Evolutionary conservation across 2,329 filamentous ascomycete species (phyloP), one percentile per base, ranked within the genome.

Genomic region (Bisporella sp.): DNA sequence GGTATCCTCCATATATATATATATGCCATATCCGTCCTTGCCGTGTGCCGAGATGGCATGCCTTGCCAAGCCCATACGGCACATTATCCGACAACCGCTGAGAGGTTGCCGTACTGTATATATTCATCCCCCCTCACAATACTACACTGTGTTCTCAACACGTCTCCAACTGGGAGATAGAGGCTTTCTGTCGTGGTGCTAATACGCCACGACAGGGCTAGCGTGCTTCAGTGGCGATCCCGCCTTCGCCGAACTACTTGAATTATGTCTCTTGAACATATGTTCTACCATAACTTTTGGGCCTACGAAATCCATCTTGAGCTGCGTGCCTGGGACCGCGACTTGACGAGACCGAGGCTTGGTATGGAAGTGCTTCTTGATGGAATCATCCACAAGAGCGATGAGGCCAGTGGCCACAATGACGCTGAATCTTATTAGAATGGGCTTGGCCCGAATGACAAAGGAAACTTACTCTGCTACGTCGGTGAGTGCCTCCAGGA

Each of bases 401-500:
- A 95, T 83, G 59, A 97, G 78, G 29, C 92, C 92, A n/a, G 90
- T 93, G 44, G 90, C 82, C 55, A 97, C 79, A 56, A 97, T 85
- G 57, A 95, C 85, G 67, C 90, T 95, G 58, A 45, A 31, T 4
- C n/a, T 55, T 50, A 46, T 50, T 55, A 48, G 49, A 48, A 29
- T 5, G 4, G n/a, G 41, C 45, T 41, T 48, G 30, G 30, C 30
- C 13, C 30, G 21, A 29, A 28, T 35, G 28, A 31, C 11, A 13
- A 37, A 37, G 12, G 41, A 46, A 30, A 79, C 82, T 78, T 81
- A 95, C 89, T 96, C 91, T 55, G 89, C 88, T 62, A 95, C 81
- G 66, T 96, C 91, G 46, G 85, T 86, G 65, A 81, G 73, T 58
- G 79, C 82, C 44, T 55, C 56, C 48, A 93, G 75, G 53, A 93